Conservation (phyloP, 108 stramenopile genomes). For the Nannochloropsis gaditana region DNA sequence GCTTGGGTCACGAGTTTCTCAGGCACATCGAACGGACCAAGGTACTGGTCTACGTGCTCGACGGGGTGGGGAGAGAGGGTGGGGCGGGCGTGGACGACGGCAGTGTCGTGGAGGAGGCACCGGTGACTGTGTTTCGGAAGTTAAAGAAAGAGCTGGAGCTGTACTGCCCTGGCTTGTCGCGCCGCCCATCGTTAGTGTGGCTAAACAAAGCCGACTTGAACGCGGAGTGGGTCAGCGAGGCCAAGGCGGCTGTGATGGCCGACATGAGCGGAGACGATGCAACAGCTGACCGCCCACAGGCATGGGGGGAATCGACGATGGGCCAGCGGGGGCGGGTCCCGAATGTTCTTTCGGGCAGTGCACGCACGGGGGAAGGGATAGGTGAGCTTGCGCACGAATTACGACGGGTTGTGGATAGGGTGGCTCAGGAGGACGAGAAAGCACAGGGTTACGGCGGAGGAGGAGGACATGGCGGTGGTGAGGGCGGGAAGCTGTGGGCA, state of each 20-base stretch:
- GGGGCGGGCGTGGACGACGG: not conserved
- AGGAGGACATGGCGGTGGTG: not conserved
- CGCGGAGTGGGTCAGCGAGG: not conserved
- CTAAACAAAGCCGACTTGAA: not conserved
- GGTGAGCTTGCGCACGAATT: slow-evolving; percentile 8
- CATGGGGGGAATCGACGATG: not conserved
- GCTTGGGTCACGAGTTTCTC: slow-evolving; percentile 89
- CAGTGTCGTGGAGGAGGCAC: slow-evolving; percentile 17
- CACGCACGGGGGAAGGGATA: not conserved
- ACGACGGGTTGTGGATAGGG: not conserved
- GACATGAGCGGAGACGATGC: not conserved
- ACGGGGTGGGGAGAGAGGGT: slow-evolving; percentile 33
- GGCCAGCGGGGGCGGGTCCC: not conserved
- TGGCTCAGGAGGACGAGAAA: not conserved
- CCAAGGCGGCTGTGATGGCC: not conserved
- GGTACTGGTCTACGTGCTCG: slow-evolving; percentile 56
- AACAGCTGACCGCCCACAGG: not conserved
- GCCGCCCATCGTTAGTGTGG: slow-evolving; percentile 5
- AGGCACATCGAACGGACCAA: slow-evolving; percentile 84
- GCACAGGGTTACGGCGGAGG: not conserved
- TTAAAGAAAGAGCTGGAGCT: slow-evolving; percentile 20
- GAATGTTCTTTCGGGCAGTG: not conserved
- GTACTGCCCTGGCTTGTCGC: not conserved
- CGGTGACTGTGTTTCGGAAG: not conserved
- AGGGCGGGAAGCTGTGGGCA: not conserved